Percentiles rank a stretch among this genome's conserved stretches.
Conservation (phyloP, 2,329 filamentous ascomycete genomes). For the Venturia pyrina region DNA sequence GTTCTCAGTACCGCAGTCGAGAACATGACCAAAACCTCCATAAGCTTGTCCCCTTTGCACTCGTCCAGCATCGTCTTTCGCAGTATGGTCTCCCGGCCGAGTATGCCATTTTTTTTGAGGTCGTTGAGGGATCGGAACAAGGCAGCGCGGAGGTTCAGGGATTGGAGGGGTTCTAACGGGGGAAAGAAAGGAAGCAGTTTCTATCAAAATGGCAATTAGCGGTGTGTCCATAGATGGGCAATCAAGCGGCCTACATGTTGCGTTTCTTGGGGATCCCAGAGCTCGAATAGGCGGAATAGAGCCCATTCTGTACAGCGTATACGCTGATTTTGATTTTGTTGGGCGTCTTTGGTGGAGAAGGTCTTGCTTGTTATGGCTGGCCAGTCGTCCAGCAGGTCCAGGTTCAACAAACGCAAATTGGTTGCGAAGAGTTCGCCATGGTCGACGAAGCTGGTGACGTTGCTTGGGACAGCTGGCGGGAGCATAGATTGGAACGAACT, state of each 20-base stretch:
- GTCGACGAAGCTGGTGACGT: constrained; percentile 32
- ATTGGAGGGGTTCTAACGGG: constrained; percentile 80
- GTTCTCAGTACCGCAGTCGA: constrained; percentile 75
- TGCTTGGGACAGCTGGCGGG: not conserved
- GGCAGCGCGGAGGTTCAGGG: constrained; percentile 76
- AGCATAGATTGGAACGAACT: not conserved
- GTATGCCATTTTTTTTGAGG: constrained; percentile 74
- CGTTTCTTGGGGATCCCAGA: constrained; percentile 73
- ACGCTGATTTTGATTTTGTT: constrained; percentile 69
- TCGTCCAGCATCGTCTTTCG: constrained; percentile 96
- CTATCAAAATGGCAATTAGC: constrained; percentile 31
- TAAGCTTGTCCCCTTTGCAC: constrained; percentile 82
- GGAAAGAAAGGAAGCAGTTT: constrained; percentile 89
- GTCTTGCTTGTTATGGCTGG: constrained; percentile 61
- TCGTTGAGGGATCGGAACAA: constrained; percentile 73
- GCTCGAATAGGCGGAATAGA: constrained; percentile 72
- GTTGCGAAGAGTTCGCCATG: constrained; percentile 60
- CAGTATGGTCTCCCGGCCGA: constrained; percentile 70
- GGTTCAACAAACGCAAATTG: constrained; percentile 72
- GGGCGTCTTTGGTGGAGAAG: constrained; percentile 56
- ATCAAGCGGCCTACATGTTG: constrained; percentile 47
- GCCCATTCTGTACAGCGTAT: constrained; percentile 82
- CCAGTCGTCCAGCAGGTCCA: constrained; percentile 71
- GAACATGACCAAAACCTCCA: constrained; percentile 75
- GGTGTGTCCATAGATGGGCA: constrained; percentile 5